phyloP scores from a whole-genome alignment of 108 stramenopile genomes.

The Pseudonitzschia multiseries region DNA sequence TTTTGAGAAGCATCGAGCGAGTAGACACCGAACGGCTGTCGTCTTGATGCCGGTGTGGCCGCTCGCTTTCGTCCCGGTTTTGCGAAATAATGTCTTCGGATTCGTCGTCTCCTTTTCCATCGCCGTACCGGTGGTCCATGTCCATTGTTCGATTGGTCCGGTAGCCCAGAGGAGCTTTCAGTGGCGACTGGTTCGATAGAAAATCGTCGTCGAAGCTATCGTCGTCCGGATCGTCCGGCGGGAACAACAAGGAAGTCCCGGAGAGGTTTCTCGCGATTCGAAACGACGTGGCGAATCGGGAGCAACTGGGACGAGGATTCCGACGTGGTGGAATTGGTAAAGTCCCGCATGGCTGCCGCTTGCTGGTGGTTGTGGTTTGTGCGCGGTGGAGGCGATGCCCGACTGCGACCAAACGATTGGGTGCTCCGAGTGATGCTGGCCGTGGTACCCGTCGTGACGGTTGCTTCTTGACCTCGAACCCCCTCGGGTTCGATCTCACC shows the following conservation, averaged over 20 bases:
- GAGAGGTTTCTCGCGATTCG: background rate
- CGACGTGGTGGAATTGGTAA: slow-evolving; percentile 3
- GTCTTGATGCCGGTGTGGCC: background rate
- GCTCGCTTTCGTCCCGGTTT: background rate
- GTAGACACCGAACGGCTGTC: background rate
- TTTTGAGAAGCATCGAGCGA: background rate
- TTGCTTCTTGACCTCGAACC: slow-evolving; percentile 48
- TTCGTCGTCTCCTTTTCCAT: background rate
- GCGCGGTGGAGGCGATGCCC: background rate
- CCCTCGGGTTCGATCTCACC: slow-evolving; percentile 58
- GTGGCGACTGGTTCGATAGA: background rate
- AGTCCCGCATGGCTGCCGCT: background rate
- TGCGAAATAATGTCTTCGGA: background rate
- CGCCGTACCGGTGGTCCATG: background rate
- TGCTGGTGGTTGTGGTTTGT: background rate
- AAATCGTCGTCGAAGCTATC: background rate
- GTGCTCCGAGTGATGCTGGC: background rate
- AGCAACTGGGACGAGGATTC: slow-evolving; percentile 6
- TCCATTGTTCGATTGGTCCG: background rate
- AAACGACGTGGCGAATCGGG: slow-evolving; percentile 10
- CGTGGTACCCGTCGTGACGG: background rate
- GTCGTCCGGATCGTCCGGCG: background rate
- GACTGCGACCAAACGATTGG: background rate
- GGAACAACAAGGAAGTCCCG: background rate
- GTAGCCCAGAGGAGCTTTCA: background rate